Conservation (phyloP, 2,329 filamentous ascomycete genomes). For the Fusarium setosum region DNA sequence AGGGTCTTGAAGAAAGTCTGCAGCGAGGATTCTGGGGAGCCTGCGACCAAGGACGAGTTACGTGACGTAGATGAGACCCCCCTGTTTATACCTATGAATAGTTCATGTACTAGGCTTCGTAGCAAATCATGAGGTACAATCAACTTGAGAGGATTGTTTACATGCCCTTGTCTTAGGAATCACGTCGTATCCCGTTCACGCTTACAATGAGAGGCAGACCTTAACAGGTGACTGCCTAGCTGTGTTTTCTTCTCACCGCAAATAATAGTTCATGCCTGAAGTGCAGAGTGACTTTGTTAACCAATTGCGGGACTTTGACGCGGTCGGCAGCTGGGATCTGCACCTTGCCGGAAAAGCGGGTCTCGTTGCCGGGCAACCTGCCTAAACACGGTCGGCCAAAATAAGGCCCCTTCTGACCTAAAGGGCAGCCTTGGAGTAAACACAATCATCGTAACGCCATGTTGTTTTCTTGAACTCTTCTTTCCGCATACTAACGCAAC, state of each 20-base stretch:
- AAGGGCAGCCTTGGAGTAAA: conserved; percentile 29
- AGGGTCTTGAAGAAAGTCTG: too few species aligned
- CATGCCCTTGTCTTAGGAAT: too few species aligned
- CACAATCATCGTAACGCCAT: conserved; percentile 41
- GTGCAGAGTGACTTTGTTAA: not conserved
- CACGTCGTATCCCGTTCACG: too few species aligned
- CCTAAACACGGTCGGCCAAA: conserved; percentile 39
- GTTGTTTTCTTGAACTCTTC: conserved; percentile 33
- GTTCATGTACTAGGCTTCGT: too few species aligned
- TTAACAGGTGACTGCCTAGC: not conserved
- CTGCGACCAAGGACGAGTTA: too few species aligned
- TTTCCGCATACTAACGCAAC: conserved; percentile 40
- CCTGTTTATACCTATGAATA: too few species aligned
- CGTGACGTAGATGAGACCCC: too few species aligned
- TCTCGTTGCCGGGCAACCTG: conserved; percentile 42
- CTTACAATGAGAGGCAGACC: too few species aligned
- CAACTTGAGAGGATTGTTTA: too few species aligned
- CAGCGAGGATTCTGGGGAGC: too few species aligned
- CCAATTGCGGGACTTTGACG: conserved; percentile 5
- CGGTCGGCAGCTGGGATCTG: conserved; percentile 33
- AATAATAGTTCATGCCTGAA: not conserved
- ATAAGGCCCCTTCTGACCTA: conserved; percentile 28
- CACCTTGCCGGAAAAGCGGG: conserved; percentile 27
- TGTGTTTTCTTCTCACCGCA: not conserved
- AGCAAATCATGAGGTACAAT: too few species aligned